phyloP scores from a whole-genome alignment of 2,329 filamentous ascomycete species.

The Ascocoryne sarcoides region DNA sequence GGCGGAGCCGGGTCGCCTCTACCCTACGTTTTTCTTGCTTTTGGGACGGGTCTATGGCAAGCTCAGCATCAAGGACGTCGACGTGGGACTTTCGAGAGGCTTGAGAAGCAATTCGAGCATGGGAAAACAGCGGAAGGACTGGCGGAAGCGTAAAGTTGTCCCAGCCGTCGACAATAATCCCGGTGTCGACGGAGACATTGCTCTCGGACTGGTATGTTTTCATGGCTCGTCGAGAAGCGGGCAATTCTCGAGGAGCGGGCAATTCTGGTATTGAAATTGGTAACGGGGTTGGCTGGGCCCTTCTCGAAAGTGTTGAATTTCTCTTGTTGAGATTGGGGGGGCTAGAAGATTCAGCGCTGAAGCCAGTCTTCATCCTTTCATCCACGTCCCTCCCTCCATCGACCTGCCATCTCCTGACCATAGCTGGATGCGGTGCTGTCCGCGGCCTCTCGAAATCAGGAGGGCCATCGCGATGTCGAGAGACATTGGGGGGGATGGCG shows the following conservation, averaged over 20 bases:
- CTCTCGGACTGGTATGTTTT: background rate
- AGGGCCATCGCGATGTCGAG: constrained; percentile 10
- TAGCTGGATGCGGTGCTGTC: constrained; percentile 14
- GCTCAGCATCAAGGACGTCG: constrained; percentile 50
- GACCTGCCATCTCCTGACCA: constrained; percentile 2
- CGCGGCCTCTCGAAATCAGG: constrained; percentile 6
- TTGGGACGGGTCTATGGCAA: constrained; percentile 36
- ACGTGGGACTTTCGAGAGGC: constrained; percentile 29
- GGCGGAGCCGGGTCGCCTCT: constrained; percentile 40
- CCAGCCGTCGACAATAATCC: too few relatives aligned
- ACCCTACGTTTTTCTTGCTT: constrained; percentile 36
- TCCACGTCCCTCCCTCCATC: background rate
- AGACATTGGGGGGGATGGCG: constrained; percentile 1
- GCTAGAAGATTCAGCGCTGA: too few relatives aligned
- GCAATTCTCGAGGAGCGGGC: background rate
- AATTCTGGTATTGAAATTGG: background rate
- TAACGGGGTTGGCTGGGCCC: background rate
- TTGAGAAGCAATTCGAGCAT: constrained; percentile 3
- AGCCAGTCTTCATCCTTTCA: background rate
- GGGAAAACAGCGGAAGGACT: background rate
- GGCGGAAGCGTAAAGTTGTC: background rate
- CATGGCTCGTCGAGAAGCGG: background rate
- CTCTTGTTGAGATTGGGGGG: background rate
- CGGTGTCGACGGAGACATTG: too few relatives aligned
- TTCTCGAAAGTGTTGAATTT: background rate